These are phyloP conservation scores for Aschersonia sp. DNA, from an alignment of 2,329 filamentous ascomycete genomes.

Conservation along the genomic window DNA sequence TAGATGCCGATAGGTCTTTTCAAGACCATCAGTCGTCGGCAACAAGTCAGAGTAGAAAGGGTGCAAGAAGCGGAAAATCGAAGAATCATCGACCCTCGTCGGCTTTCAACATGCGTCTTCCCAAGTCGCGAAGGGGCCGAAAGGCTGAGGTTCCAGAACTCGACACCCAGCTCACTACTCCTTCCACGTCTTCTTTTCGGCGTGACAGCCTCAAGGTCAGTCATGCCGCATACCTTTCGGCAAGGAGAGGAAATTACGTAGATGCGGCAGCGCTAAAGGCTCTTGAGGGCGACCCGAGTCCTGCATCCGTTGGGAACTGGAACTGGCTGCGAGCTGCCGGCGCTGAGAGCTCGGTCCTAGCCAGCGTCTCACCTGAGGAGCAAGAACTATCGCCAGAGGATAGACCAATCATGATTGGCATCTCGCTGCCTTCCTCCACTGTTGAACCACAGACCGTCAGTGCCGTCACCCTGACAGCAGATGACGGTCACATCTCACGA, in stretches of 20 bases:
- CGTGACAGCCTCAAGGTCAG: constrained; percentile 23
- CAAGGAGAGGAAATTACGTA: constrained; percentile 32
- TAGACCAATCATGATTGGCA: constrained; percentile 59
- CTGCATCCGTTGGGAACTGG: constrained; percentile 41
- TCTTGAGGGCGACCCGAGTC: constrained; percentile 39
- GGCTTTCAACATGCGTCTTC: constrained; percentile 24
- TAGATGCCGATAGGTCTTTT: constrained; percentile 7
- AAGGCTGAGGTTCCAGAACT: constrained; percentile 45
- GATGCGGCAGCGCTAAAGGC: constrained; percentile 45
- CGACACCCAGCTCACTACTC: constrained; percentile 56
- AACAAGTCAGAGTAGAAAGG: too few relatives aligned
- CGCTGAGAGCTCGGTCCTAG: constrained; percentile 12
- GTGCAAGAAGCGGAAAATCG: constrained; percentile 4
- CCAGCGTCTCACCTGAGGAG: constrained; percentile 12
- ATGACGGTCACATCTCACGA: constrained; percentile 15
- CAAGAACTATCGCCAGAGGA: constrained; percentile 51
- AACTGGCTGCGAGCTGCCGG: constrained; percentile 36
- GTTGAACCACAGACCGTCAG: constrained; percentile 20
- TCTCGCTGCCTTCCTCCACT: constrained; percentile 42
- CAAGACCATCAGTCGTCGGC: too few relatives aligned
- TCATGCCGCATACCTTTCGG: constrained; percentile 14
- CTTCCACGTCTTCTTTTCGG: constrained; percentile 39
- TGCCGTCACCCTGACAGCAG: constrained; percentile 32
- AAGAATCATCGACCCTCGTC: constrained; percentile 16
- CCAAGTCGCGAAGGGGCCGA: constrained; percentile 47